These are phyloP conservation scores for Hortiboletus campestris DNA, from an alignment of 768 basidiomycete genomes.

Conservation along the genomic window DNA sequence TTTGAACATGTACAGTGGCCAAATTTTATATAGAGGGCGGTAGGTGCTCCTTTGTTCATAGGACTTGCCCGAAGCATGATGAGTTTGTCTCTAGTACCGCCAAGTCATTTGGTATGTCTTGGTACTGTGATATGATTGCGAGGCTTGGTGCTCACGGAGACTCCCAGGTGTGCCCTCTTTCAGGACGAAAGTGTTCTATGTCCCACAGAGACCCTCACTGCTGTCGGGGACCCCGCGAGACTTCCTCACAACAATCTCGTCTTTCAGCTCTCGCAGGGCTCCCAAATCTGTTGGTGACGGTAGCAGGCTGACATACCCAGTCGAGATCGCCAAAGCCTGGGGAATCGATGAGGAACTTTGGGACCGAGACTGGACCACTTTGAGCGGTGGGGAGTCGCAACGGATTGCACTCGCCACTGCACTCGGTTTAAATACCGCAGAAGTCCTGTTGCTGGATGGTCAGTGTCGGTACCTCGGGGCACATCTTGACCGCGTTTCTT, in stretches of 20 bases:
- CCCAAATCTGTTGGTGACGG: slow-evolving; percentile 23
- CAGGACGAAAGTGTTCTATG: slow-evolving; percentile 78
- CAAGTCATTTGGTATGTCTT: slow-evolving; percentile 42
- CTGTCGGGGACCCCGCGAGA: slow-evolving; percentile 77
- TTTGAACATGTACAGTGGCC: slow-evolving; percentile 67
- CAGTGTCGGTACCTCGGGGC: slow-evolving; percentile 17
- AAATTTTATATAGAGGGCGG: slow-evolving; percentile 66
- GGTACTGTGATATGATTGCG: neutral
- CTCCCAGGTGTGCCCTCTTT: slow-evolving; percentile 69
- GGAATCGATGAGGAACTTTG: slow-evolving; percentile 67
- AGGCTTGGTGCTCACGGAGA: neutral
- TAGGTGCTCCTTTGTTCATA: slow-evolving; percentile 31
- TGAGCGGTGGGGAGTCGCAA: slow-evolving; percentile 88
- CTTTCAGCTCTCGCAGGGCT: slow-evolving; percentile 46
- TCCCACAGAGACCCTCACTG: slow-evolving; percentile 87
- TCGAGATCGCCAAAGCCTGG: slow-evolving; percentile 62
- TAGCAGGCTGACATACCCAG: slow-evolving; percentile 36
- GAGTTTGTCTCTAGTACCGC: slow-evolving; percentile 41
- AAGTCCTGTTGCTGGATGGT: slow-evolving; percentile 82
- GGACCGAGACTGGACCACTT: slow-evolving; percentile 73
- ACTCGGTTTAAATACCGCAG: slow-evolving; percentile 68
- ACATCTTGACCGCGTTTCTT: neutral
- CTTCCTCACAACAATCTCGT: slow-evolving; percentile 58
- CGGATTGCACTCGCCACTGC: slow-evolving; percentile 78
- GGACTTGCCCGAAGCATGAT: neutral